Base-by-base conservation (phyloP, 768 basidiomycete genomes). In the Pleurotus pulmonarius region DNA sequence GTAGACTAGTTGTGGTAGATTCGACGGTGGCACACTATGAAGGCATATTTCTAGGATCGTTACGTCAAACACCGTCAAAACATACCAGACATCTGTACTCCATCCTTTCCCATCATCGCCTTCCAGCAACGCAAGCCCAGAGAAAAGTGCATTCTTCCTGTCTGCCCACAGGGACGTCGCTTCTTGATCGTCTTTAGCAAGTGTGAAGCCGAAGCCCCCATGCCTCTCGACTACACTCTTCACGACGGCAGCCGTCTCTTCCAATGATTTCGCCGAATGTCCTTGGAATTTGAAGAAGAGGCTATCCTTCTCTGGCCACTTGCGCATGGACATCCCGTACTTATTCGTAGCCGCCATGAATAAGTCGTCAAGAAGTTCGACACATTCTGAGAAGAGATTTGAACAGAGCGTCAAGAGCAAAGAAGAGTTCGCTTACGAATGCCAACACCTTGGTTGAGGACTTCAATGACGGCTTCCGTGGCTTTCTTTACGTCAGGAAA, bases 231-330 rank as follows among this genome's bases (percentile, higher is more conserved):
- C 77, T 25, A 92, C 74, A 46, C 70, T 70, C 60, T 83, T 74
- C 24, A 87, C 83, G 15, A 86, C 74, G 5, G 72, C 70, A 0
- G 86, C 82, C 0, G 85, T 83, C 61, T 88, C 87, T 2, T 73
- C 66, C 18, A 92, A 70, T 2, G 85, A 79, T 2, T 76, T 71
- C 1, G 74, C 71, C 1, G 85, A 80, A 7, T 85, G 79, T 7
- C 90, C 90, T 62, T 92, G 90, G 67, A 96, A 85, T 68, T 94
- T 92, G 79, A 96, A 89, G 73, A 93, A 92, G 12, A 96, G 76
- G 20, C 81, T 83, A 65, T 92, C 90, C 24, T 73, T 74, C 53
- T 80, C 83, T 0, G 81, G 80, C 70, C 85, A 92, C 58, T 77
- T 78, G 41, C 75, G 78, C 37, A 68, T 67, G 34, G 81, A 85